These are phyloP conservation scores for Colletotrichum orbiculare DNA, from an alignment of 2,329 filamentous ascomycete species.

Conservation along the genomic window DNA sequence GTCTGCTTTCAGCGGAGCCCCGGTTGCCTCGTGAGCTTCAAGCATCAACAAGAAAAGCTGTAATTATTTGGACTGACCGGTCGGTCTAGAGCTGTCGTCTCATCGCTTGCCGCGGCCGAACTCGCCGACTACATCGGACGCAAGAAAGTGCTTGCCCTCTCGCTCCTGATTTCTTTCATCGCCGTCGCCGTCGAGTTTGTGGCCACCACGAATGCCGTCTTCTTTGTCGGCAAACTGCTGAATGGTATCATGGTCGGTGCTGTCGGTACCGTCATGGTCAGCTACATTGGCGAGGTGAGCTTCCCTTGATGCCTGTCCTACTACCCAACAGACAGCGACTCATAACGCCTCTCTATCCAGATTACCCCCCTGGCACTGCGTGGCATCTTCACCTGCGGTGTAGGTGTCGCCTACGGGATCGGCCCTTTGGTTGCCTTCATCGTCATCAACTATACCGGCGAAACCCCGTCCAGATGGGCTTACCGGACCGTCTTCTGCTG, in stretches of 20 bases:
- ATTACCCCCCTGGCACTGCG: slow-evolving; percentile 44
- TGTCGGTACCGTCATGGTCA: slow-evolving; percentile 43
- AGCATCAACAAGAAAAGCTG: neutral
- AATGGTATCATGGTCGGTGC: slow-evolving; percentile 51
- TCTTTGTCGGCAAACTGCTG: slow-evolving; percentile 55
- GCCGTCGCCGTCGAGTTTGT: slow-evolving; percentile 54
- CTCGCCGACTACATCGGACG: slow-evolving; percentile 49
- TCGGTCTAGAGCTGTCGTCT: slow-evolving; percentile 40
- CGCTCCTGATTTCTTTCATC: slow-evolving; percentile 49
- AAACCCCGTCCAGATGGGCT: slow-evolving; percentile 45
- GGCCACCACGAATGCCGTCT: slow-evolving; percentile 51
- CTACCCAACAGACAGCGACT: neutral
- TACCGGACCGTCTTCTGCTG: slow-evolving; percentile 48
- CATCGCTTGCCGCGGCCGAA: slow-evolving; percentile 44
- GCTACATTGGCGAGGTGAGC: slow-evolving; percentile 46
- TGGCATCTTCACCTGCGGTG: slow-evolving; percentile 44
- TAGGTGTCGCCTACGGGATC: slow-evolving; percentile 45
- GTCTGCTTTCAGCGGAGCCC: slow-evolving; percentile 54
- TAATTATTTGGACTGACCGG: neutral
- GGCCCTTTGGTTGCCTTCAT: slow-evolving; percentile 46
- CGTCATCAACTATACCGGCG: slow-evolving; percentile 46
- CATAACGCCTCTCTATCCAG: slow-evolving; percentile 10
- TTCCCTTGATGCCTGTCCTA: neutral
- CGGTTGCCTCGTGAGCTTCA: slow-evolving; percentile 48
- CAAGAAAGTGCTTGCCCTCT: slow-evolving; percentile 45